A percentile compares a stretch with the other conserved stretches of the same genome.
These are phyloP conservation scores for Crithidia expoeki DNA, from an alignment of 208 protist species.

Conservation along the genomic window DNA sequence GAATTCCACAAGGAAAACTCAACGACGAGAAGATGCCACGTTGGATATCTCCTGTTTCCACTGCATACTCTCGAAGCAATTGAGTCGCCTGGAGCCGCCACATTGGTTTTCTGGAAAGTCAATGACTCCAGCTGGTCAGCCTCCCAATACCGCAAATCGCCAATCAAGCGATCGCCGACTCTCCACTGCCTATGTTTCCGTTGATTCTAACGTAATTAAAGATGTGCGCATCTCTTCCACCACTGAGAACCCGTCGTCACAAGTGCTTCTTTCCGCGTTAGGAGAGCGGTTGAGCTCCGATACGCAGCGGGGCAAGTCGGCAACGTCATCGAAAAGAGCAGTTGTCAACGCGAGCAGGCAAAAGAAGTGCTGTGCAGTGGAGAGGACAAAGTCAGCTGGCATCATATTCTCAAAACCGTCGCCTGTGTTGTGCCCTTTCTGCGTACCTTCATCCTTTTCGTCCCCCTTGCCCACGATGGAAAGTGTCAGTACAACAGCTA, in stretches of 20 bases:
- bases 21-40: not conserved
- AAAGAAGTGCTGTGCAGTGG: not conserved
- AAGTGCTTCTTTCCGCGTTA: not conserved
- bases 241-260: not conserved
- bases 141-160: too few species aligned
- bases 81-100: conserved; percentile 4
- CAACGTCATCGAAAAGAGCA: not conserved
- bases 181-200: not conserved
- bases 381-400: not conserved
- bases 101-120: too few species aligned
- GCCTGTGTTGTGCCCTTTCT: not conserved
- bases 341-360: not conserved
- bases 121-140: not conserved
- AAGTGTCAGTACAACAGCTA: not conserved
- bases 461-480: not conserved
- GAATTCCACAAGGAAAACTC: not conserved
- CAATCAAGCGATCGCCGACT: too few species aligned
- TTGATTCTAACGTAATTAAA: conserved; percentile 3
- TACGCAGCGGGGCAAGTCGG: not conserved
- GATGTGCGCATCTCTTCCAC: conserved; percentile 2
- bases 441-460: not conserved
- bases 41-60: conserved; percentile 9
- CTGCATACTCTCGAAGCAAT: conserved; percentile 22
- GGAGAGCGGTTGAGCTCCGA: not conserved
- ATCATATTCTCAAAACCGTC: not conserved